Evolutionary conservation across 2,329 filamentous ascomycete species (phyloP).

Genomic region (Neocucurbitaria cava): DNA sequence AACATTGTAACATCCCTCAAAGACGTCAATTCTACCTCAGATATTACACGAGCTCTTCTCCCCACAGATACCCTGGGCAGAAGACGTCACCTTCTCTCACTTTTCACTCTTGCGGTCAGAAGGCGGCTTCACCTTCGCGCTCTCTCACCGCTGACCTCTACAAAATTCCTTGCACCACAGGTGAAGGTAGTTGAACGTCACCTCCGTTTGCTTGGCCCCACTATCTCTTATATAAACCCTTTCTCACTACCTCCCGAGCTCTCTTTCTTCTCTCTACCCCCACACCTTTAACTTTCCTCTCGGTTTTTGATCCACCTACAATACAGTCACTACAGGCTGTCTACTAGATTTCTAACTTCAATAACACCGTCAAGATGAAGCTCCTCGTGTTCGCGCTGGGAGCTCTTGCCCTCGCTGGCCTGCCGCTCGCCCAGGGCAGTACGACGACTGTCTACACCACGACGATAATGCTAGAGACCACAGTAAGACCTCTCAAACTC

Average conservation of each 20-base stretch:
- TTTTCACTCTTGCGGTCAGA: too few relatives aligned
- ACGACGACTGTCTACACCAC: neutral
- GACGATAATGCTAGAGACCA: neutral
- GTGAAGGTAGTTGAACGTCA: neutral
- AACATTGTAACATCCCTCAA: too few relatives aligned
- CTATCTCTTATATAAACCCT: neutral
- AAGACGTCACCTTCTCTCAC: too few relatives aligned
- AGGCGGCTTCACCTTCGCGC: neutral
- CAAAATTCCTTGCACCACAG: neutral
- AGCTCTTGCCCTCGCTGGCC: neutral
- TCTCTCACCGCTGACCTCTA: neutral
- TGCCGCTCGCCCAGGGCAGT: neutral
- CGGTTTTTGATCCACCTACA: neutral
- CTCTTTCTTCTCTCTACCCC: neutral
- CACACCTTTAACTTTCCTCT: neutral
- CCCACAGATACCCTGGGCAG: too few relatives aligned
- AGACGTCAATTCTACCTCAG: too few relatives aligned
- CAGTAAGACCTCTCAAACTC: neutral
- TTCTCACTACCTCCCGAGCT: neutral
- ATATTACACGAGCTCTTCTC: too few relatives aligned
- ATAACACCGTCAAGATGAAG: neutral
- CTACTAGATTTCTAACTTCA: neutral
- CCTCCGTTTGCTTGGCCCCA: neutral
- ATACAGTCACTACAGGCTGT: neutral
- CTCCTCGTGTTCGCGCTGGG: neutral